These are phyloP conservation scores for Rhizopus microsporus DNA, from an alignment of 371 early-diverging fungal genomes.

Conservation along the genomic window DNA sequence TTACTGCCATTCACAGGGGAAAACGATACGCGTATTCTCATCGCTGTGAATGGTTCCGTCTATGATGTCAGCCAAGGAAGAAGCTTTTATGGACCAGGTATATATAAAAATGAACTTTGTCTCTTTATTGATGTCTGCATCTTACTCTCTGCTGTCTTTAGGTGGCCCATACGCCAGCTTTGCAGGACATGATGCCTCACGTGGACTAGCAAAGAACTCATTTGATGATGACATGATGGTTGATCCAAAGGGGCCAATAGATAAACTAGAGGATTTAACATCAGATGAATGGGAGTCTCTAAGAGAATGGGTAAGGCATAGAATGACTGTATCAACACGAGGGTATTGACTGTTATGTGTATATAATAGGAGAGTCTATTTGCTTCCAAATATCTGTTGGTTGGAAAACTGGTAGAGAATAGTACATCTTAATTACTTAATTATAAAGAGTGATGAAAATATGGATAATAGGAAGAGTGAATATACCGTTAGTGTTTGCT, in stretches of 20 bases:
- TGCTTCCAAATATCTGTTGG: conserved; percentile 21
- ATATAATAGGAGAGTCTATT: conserved; percentile 17
- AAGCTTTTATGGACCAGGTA: conserved; percentile 92
- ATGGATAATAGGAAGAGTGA: too few species aligned
- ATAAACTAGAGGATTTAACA: conserved; percentile 75
- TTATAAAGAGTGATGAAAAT: too few species aligned
- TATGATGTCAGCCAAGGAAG: conserved; percentile 89
- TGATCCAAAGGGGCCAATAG: conserved; percentile 75
- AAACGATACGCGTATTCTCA: conserved; percentile 59
- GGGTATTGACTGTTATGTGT: neutral
- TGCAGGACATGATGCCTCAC: conserved; percentile 82
- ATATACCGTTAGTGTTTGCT: too few species aligned
- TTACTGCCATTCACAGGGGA: conserved; percentile 64
- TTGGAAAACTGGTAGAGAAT: conserved; percentile 26
- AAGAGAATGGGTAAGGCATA: conserved; percentile 63
- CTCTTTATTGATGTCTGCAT: neutral
- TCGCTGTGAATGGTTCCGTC: conserved; percentile 84
- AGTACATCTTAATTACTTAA: too few species aligned
- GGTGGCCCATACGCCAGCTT: conserved; percentile 91
- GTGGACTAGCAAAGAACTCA: conserved; percentile 88
- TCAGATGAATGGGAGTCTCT: conserved; percentile 76
- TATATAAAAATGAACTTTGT: neutral
- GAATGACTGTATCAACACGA: neutral
- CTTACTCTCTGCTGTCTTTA: conserved; percentile 23
- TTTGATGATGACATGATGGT: conserved; percentile 82